Evolutionary conservation across 805 yeast genomes (phyloP).

Genomic region (Candida oleophila): DNA sequence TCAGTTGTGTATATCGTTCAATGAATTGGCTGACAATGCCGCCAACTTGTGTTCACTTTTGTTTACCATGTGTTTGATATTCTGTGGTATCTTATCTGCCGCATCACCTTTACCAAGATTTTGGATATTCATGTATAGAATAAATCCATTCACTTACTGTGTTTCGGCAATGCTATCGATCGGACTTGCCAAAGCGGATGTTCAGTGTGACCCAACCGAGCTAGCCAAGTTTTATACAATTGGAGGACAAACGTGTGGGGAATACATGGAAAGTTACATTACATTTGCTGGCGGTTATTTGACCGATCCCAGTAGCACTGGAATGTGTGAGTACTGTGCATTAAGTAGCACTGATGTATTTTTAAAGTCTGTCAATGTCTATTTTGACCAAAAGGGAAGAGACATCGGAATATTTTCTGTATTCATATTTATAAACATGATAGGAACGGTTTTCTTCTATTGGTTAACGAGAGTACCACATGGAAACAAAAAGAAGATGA

Average conservation of each 20-base stretch:
- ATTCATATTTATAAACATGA: conserved; percentile 25
- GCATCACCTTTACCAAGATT: conserved; percentile 60
- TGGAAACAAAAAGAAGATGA: conserved; percentile 9
- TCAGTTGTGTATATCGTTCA: conserved; percentile 57
- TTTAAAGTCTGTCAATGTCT: conserved; percentile 21
- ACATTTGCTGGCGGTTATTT: conserved; percentile 22
- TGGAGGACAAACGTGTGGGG: conserved; percentile 26
- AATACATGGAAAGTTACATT: conserved; percentile 24
- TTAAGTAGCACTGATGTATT: conserved; percentile 26
- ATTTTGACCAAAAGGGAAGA: conserved; percentile 22
- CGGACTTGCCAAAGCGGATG: conserved; percentile 28
- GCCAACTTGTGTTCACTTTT: conserved; percentile 57
- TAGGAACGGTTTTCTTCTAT: conserved; percentile 31
- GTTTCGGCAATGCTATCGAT: conserved; percentile 26
- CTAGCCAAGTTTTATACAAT: conserved; percentile 22
- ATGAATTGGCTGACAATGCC: conserved; percentile 59
- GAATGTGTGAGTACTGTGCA: conserved; percentile 24
- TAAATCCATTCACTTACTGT: conserved; percentile 35
- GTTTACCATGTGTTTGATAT: conserved; percentile 61
- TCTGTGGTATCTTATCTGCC: conserved; percentile 75
- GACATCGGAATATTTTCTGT: conserved; percentile 27
- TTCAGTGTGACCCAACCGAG: conserved; percentile 23
- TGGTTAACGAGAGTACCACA: conserved; percentile 43
- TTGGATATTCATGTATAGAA: conserved; percentile 43
- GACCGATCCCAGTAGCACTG: conserved; percentile 13